A percentile compares a stretch with the other conserved stretches of the same genome.
Evolutionary conservation across 768 basidiomycete genomes (phyloP).

Genomic region (Xerocomellus dryophilus): DNA sequence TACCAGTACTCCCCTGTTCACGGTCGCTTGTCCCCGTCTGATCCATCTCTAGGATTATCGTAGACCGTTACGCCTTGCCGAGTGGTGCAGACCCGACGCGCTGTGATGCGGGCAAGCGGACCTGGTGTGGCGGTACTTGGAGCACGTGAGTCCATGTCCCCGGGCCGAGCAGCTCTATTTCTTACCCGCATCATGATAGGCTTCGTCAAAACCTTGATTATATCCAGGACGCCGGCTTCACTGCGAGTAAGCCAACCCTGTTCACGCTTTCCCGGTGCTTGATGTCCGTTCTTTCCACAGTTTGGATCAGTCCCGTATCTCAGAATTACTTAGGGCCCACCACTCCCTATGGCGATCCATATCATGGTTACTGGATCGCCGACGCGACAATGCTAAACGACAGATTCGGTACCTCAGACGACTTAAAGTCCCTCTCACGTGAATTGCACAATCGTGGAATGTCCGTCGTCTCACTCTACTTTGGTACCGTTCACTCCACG

Average conservation of each 20-base stretch:
- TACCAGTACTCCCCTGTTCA: slow-evolving; percentile 6
- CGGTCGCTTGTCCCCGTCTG: not conserved
- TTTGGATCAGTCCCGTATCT: slow-evolving; percentile 83
- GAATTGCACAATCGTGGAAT: slow-evolving; percentile 73
- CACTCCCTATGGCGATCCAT: slow-evolving; percentile 75
- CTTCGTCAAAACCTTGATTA: slow-evolving; percentile 80
- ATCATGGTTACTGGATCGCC: slow-evolving; percentile 84
- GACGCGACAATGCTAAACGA: slow-evolving; percentile 66
- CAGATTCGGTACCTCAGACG: slow-evolving; percentile 69
- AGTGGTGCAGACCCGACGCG: slow-evolving; percentile 3
- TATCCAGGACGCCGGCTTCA: slow-evolving; percentile 78
- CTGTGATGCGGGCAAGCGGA: slow-evolving; percentile 12
- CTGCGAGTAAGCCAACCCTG: slow-evolving; percentile 48
- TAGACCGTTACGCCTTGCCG: slow-evolving; percentile 16
- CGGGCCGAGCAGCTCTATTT: not conserved
- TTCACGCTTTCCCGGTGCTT: not conserved
- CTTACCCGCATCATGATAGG: slow-evolving; percentile 23
- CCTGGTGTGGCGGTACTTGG: slow-evolving; percentile 20
- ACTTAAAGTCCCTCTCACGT: slow-evolving; percentile 62
- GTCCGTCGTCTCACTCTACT: slow-evolving; percentile 35
- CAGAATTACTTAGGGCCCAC: slow-evolving; percentile 72
- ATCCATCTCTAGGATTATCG: slow-evolving; percentile 2
- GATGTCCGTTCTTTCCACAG: slow-evolving; percentile 29
- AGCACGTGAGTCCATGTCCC: slow-evolving; percentile 1
- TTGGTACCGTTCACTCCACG: not conserved